These are phyloP conservation scores for Macrophomina pseudophaseolina DNA, from an alignment of 2,329 filamentous ascomycete species.

Conservation along the genomic window DNA sequence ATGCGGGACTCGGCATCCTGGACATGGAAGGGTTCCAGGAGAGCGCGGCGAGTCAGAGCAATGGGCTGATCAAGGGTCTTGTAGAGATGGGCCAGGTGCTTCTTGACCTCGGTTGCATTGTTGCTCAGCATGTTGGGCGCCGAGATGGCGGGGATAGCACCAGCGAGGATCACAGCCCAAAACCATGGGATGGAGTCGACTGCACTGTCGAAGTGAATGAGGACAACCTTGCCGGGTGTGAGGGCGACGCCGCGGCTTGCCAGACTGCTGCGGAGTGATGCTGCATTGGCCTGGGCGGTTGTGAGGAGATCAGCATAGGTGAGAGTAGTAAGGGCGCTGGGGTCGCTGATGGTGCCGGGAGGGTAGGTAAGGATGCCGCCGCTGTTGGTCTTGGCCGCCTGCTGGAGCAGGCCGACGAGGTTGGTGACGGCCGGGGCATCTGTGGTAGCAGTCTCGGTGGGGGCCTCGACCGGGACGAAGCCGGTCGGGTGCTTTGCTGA, in stretches of 20 bases:
- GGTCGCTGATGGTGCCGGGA: neutral
- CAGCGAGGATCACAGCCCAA: conserved; percentile 3
- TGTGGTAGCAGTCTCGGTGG: neutral
- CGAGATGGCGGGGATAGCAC: conserved; percentile 10
- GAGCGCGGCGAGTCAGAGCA: neutral
- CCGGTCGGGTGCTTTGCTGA: neutral
- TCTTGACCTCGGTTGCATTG: neutral
- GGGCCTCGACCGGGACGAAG: neutral
- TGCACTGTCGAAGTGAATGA: conserved; percentile 12
- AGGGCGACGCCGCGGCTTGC: neutral
- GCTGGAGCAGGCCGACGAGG: neutral
- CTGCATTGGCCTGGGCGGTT: neutral
- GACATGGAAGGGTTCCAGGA: neutral
- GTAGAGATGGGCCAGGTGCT: conserved; percentile 14
- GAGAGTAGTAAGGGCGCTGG: neutral
- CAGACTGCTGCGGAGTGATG: neutral
- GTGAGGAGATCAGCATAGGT: neutral
- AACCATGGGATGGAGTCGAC: conserved; percentile 14
- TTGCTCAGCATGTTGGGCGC: neutral
- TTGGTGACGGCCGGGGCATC: neutral
- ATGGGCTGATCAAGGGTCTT: conserved; percentile 4
- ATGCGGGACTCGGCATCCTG: neutral
- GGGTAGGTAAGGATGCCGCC: neutral
- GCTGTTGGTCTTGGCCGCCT: neutral
- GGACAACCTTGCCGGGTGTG: neutral